phyloP scores from a whole-genome alignment of 106 monocot species.

The Acorus calamus region DNA sequence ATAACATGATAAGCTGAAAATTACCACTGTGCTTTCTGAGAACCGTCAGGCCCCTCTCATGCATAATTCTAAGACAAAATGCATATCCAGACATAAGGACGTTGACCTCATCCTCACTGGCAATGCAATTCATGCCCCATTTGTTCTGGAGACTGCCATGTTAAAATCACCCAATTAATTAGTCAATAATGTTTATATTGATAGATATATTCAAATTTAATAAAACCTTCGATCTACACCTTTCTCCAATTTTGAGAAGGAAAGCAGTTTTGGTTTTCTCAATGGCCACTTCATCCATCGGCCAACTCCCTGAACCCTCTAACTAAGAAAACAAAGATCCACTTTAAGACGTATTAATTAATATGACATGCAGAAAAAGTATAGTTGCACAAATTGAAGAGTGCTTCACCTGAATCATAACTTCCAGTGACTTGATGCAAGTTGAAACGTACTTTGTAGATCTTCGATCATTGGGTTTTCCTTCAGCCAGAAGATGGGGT shows the following conservation, averaged over 20 bases:
- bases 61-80: constrained; percentile 77
- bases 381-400: not conserved
- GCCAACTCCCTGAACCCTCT: constrained; percentile 94
- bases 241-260: constrained; percentile 86
- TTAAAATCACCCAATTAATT: not conserved
- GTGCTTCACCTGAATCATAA: constrained; percentile 83
- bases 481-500: constrained; percentile 76
- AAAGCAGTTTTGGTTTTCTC: constrained; percentile 94
- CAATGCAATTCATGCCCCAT: constrained; percentile 48
- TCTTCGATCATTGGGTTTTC: constrained; percentile 26
- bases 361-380: constrained; percentile 1
- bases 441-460: constrained; percentile 31
- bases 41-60: constrained; percentile 62
- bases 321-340: constrained; percentile 31
- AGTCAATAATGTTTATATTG: not conserved
- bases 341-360: not conserved
- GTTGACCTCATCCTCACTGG: constrained; percentile 78
- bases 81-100: constrained; percentile 84
- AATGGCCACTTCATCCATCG: constrained; percentile 59
- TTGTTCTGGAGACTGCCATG: constrained; percentile 58
- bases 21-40: constrained; percentile 40
- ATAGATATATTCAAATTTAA: not conserved
- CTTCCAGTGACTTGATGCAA: constrained; percentile 65
- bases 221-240: constrained; percentile 17
- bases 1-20: not conserved